Evolutionary conservation across 2,329 filamentous ascomycete species (phyloP), one percentile per base, ranked within the genome.

Genomic region (Epicoccum nigrum): DNA sequence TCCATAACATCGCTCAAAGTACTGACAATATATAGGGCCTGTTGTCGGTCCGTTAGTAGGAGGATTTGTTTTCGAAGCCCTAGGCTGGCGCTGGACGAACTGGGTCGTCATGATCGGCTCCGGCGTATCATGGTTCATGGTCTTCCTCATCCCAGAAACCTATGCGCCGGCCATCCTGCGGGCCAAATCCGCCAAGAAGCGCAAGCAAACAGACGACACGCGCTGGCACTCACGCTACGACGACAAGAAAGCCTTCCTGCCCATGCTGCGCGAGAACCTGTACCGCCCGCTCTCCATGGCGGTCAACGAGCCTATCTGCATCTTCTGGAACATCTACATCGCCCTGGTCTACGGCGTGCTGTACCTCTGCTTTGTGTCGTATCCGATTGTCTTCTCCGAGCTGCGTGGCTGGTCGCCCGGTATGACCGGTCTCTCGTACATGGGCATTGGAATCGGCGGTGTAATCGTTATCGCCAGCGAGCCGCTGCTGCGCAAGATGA

Each of bases 341-440:
- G 83, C 89, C 0, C 77, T 96, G 31, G 84, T 96, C 28, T 96
- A 96, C 70, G 89, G 86, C 15, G 91, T 96, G 32, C 79, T 97
- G 1, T 94, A 94, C 66, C 84, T 96, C 25, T 95, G 90, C 74
- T 96, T 96, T 76, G 87, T 95, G 13, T 90, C 90, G 11, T 95
- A 95, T 70, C 92, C 92, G 0, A 88, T 95, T 52, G 88, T 96
- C 51, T 96, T 94, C 73, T 79, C 81, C 9, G 78, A 87, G 32
- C 74, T 84, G 51, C 87, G 92, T 15, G 90, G 90, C 54, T 97
- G 92, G 92, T 80, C 80, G 2, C 79, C 87, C 0, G 86, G 89
- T 1, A 43, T 88, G 28, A 85, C 86, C 0, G 92, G 92, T 0
- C 82, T 97, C 2, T 83, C 90, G 1, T 97, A 95, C 71, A 64